phyloP scores from a whole-genome alignment of 2,329 filamentous ascomycete genomes.

The Colletotrichum neosansevieriae region DNA sequence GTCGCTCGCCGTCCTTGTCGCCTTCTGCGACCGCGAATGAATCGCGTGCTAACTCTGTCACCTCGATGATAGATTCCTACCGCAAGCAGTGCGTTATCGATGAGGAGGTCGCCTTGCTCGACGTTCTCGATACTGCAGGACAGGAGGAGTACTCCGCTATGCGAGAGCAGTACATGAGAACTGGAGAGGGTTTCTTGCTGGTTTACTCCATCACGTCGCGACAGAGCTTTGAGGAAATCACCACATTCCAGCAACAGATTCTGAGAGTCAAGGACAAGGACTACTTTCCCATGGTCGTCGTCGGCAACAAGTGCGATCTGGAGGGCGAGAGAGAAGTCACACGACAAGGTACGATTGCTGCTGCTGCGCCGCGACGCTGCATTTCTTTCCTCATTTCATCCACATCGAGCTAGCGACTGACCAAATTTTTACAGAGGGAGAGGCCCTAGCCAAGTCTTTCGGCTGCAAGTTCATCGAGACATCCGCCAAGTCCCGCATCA shows the following conservation, averaged over 20 bases:
- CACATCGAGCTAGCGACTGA: conserved; percentile 7
- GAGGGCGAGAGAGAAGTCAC: conserved; percentile 92
- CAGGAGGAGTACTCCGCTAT: conserved; percentile 99
- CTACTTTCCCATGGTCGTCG: conserved; percentile 99
- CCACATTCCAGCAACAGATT: conserved; percentile 99
- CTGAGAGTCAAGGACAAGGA: conserved; percentile 99
- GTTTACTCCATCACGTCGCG: conserved; percentile 98
- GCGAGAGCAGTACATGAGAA: conserved; percentile 99
- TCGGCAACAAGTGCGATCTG: conserved; percentile 99
- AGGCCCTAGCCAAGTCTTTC: conserved; percentile 86
- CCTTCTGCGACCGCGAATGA: conserved; percentile 24
- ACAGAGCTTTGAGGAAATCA: conserved; percentile 98
- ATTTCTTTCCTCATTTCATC: not conserved
- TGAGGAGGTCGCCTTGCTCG: conserved; percentile 95
- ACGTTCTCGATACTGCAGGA: conserved; percentile 97
- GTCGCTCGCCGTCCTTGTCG: conserved; percentile 45
- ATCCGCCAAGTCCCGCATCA: conserved; percentile 96
- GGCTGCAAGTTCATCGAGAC: conserved; percentile 99
- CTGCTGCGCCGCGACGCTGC: conserved; percentile 16
- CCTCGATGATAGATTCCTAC: conserved; percentile 82
- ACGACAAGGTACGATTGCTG: conserved; percentile 78
- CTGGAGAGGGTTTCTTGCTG: conserved; percentile 95
- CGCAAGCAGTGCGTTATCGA: conserved; percentile 99
- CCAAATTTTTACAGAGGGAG: conserved; percentile 77
- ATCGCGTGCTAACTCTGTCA: conserved; percentile 42